A percentile compares a stretch with the other conserved stretches of the same genome.
These are phyloP conservation scores for Zychaea mexicana DNA, from an alignment of 371 early-diverging fungal species.

Conservation along the genomic window DNA sequence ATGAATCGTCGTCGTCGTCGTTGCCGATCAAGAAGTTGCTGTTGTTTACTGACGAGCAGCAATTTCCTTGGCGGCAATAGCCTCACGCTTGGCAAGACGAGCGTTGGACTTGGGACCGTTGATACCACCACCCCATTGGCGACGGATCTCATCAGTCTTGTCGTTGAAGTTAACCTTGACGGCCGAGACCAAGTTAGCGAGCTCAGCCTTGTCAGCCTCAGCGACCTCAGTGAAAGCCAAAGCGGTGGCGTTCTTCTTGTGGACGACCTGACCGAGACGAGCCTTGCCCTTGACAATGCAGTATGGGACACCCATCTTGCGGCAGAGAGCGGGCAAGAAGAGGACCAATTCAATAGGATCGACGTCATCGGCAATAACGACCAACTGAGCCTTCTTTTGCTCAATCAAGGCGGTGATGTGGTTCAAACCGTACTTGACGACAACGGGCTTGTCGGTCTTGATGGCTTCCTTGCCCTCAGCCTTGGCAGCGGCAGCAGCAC, in stretches of 20 bases:
- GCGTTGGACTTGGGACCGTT: slow-evolving; percentile 94
- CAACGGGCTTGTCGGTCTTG: slow-evolving; percentile 92
- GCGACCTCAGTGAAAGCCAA: slow-evolving; percentile 94
- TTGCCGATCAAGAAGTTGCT: neutral
- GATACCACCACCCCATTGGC: slow-evolving; percentile 97
- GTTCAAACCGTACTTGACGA: slow-evolving; percentile 99
- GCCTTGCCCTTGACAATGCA: slow-evolving; percentile 98
- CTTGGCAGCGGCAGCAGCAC: slow-evolving; percentile 76
- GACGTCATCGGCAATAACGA: slow-evolving; percentile 99
- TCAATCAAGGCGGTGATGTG: slow-evolving; percentile 98
- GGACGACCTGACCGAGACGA: slow-evolving; percentile 97
- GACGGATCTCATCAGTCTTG: slow-evolving; percentile 91
- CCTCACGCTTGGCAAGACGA: slow-evolving; percentile 79
- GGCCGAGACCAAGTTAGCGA: slow-evolving; percentile 87
- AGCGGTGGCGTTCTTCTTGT: slow-evolving; percentile 99
- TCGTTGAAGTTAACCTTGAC: slow-evolving; percentile 94
- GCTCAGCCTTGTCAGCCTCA: slow-evolving; percentile 94
- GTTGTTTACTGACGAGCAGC: slow-evolving; percentile 53
- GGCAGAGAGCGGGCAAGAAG: slow-evolving; percentile 99
- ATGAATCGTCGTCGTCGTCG: too few species aligned
- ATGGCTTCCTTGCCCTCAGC: slow-evolving; percentile 90
- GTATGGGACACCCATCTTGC: slow-evolving; percentile 99
- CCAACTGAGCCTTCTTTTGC: slow-evolving; percentile 98
- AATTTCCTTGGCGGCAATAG: slow-evolving; percentile 69
- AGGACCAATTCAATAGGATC: slow-evolving; percentile 99